These are phyloP conservation scores for Naganishia friedmannii DNA, from an alignment of 768 basidiomycete genomes.

Conservation along the genomic window DNA sequence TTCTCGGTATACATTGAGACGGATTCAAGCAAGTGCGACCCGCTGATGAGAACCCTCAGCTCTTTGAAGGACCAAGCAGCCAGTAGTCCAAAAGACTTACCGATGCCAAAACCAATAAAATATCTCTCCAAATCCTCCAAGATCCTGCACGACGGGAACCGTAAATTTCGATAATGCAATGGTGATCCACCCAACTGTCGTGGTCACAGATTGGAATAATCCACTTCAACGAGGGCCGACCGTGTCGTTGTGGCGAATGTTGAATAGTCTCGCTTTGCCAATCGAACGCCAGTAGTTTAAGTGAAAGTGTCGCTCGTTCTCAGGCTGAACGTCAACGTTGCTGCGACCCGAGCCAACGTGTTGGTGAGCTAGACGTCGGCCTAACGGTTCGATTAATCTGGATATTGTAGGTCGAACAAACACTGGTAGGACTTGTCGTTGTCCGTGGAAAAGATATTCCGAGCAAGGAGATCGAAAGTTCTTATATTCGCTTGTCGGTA, in stretches of 20 bases:
- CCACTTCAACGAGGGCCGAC: background rate
- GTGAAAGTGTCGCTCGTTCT: background rate
- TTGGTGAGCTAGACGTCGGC: background rate
- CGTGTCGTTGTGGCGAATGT: background rate
- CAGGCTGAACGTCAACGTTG: background rate
- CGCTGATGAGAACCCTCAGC: background rate
- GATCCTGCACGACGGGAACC: too few relatives aligned
- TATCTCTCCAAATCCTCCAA: too few relatives aligned
- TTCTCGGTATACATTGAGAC: background rate
- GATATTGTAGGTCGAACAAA: too few relatives aligned
- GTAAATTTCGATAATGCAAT: too few relatives aligned
- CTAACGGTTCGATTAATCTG: background rate
- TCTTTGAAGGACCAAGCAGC: background rate
- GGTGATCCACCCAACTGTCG: too few relatives aligned
- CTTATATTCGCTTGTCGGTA: slow-evolving; percentile 17
- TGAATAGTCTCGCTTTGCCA: background rate
- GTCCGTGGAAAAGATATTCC: background rate
- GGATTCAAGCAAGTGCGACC: background rate
- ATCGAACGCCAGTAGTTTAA: background rate
- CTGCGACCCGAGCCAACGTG: too few relatives aligned
- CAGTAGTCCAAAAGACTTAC: background rate
- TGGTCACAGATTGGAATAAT: background rate
- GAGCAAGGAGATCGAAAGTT: background rate
- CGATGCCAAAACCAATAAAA: background rate
- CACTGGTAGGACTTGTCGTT: too few relatives aligned